These are phyloP conservation scores for Fusarium coicis DNA, from an alignment of 2,329 filamentous ascomycete genomes.

Conservation along the genomic window DNA sequence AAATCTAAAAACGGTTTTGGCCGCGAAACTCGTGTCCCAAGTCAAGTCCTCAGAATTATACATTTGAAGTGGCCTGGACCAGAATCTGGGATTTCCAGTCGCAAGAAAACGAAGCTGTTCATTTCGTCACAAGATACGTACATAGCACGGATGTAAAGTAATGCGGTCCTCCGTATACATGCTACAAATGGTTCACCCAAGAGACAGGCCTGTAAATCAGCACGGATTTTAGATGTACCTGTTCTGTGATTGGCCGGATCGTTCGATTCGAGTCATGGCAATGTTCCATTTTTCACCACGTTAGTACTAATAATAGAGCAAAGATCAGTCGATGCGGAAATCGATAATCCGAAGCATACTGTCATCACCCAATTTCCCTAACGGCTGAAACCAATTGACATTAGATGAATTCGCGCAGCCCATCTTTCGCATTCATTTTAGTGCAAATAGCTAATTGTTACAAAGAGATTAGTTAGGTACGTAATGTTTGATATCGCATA, in stretches of 20 bases:
- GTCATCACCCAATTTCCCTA: background rate
- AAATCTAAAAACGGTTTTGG: too few relatives aligned
- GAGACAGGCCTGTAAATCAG: background rate
- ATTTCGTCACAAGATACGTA: too few relatives aligned
- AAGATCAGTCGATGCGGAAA: background rate
- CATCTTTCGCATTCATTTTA: background rate
- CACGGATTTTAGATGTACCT: fast-evolving
- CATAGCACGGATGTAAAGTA: too few relatives aligned
- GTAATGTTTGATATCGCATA: too few relatives aligned
- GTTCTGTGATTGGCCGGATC: background rate
- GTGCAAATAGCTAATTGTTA: background rate
- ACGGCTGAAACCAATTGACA: background rate
- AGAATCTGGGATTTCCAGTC: too few relatives aligned
- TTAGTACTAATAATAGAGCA: background rate
- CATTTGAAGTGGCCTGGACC: too few relatives aligned
- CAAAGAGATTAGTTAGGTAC: fast-evolving
- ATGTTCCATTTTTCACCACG: background rate
- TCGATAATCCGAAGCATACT: background rate
- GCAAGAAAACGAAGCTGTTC: too few relatives aligned
- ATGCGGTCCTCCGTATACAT: too few relatives aligned
- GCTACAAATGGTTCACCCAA: too few relatives aligned
- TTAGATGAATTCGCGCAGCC: background rate
- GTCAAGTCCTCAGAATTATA: too few relatives aligned
- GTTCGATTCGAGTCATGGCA: background rate
- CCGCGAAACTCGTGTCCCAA: too few relatives aligned